A percentile compares a stretch with the other conserved stretches of the same genome.
These are phyloP conservation scores for Aristolochia fimbriata DNA, from an alignment of 164 flowering plant genomes.

Conservation along the genomic window DNA sequence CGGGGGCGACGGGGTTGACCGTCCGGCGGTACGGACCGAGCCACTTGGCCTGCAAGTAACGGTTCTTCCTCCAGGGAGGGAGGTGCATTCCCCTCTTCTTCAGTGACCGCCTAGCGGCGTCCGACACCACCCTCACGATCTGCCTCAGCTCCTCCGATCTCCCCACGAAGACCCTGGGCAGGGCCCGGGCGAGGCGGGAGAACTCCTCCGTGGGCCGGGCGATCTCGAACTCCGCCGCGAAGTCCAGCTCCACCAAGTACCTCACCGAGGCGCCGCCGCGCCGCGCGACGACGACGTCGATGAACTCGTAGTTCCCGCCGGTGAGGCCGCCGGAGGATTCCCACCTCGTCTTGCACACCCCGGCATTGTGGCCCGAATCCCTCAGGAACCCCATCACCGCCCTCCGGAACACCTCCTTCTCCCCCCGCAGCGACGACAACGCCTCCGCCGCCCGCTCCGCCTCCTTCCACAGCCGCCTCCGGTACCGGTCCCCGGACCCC, in stretches of 20 bases:
- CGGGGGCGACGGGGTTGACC: conserved; percentile 8
- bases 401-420: conserved; percentile 23
- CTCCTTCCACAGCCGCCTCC: conserved; percentile 17
- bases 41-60: conserved; percentile 73
- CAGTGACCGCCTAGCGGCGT: conserved; percentile 52
- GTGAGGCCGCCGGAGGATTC: conserved; percentile 31
- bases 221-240: conserved; percentile 55
- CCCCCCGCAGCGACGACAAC: conserved; percentile 10
- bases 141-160: conserved; percentile 49
- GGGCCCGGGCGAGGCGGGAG: conserved; percentile 11
- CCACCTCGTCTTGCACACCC: conserved; percentile 79
- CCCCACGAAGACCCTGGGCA: conserved; percentile 59
- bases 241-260: conserved; percentile 52
- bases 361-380: conserved; percentile 62
- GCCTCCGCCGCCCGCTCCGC: conserved; percentile 33
- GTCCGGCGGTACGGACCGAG: conserved; percentile 60
- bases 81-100: conserved; percentile 37
- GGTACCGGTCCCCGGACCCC: conserved; percentile 19
- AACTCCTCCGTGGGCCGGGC: conserved; percentile 57
- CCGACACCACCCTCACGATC: conserved; percentile 35
- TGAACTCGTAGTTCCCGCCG: conserved; percentile 70
- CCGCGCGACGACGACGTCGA: conserved; percentile 31
- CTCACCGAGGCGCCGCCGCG: conserved; percentile 10
- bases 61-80: conserved; percentile 83
- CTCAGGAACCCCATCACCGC: conserved; percentile 46